Percentiles rank a stretch among this genome's conserved stretches.
These are phyloP conservation scores for Dactylis glomerata DNA, from an alignment of 176 grass and related monocot species.

Conservation along the genomic window DNA sequence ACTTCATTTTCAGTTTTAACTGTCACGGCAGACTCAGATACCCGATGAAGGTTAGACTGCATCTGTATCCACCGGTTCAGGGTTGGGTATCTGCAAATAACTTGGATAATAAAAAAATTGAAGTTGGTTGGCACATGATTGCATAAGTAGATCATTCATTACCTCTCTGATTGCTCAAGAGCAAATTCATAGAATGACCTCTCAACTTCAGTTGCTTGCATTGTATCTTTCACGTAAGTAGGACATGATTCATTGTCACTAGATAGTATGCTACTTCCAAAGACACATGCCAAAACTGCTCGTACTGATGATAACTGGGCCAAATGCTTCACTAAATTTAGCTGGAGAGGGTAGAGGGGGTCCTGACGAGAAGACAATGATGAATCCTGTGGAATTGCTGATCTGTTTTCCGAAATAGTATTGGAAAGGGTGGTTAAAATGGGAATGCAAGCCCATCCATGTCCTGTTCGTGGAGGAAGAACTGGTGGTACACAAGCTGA, in stretches of 20 bases:
- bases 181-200: slow-evolving; percentile 93
- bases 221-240: slow-evolving; percentile 40
- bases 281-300: slow-evolving; percentile 91
- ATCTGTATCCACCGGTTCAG: slow-evolving; percentile 98
- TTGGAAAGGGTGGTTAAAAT: slow-evolving; percentile 53
- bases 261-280: slow-evolving; percentile 86
- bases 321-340: slow-evolving; percentile 83
- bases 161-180: slow-evolving; percentile 96
- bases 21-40: slow-evolving; percentile 71
- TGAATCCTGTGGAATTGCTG: slow-evolving; percentile 41
- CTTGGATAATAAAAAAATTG: slow-evolving; percentile 27
- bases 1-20: slow-evolving; percentile 47
- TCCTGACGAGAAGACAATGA: slow-evolving; percentile 45
- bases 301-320: slow-evolving; percentile 85
- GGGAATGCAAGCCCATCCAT: slow-evolving; percentile 96
- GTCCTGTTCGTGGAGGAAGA: slow-evolving; percentile 78
- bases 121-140: slow-evolving; percentile 7
- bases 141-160: slow-evolving; percentile 28
- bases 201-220: slow-evolving; percentile 64
- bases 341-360: slow-evolving; percentile 80
- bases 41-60: slow-evolving; percentile 95
- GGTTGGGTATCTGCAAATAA: slow-evolving; percentile 77
- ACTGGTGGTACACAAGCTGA: slow-evolving; percentile 93
- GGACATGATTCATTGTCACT: slow-evolving; percentile 62
- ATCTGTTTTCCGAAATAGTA: slow-evolving; percentile 40